These are phyloP conservation scores for Alternaria hordeiaustralica DNA, from an alignment of 2,329 filamentous ascomycete species.

Conservation along the genomic window DNA sequence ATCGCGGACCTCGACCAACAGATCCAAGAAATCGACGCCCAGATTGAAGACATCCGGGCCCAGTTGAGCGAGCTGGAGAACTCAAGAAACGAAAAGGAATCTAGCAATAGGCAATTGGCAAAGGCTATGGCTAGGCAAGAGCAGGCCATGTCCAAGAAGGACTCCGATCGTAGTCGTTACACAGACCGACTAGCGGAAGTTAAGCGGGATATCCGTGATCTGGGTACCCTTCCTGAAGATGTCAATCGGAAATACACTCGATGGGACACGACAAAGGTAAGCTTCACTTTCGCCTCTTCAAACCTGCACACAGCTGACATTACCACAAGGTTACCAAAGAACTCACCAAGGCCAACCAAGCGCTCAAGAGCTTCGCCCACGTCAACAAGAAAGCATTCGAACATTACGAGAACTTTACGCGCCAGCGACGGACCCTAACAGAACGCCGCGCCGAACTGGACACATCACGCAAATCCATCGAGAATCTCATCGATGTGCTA, in stretches of 20 bases:
- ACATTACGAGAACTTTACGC: constrained; percentile 97
- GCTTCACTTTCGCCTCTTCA: not conserved
- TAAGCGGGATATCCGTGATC: constrained; percentile 85
- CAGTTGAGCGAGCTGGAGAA: constrained; percentile 67
- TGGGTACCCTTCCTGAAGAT: constrained; percentile 92
- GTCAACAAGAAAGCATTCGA: constrained; percentile 99
- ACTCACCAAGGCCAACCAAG: constrained; percentile 89
- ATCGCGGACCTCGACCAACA: constrained; percentile 71
- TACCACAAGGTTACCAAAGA: constrained; percentile 52
- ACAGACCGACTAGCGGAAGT: constrained; percentile 80
- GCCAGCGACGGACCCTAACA: constrained; percentile 84
- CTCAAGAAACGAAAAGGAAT: constrained; percentile 67
- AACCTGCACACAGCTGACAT: constrained; percentile 14
- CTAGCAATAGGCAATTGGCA: constrained; percentile 76
- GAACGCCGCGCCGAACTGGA: constrained; percentile 87
- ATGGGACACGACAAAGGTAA: constrained; percentile 77
- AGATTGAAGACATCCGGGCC: constrained; percentile 66
- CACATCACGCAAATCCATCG: constrained; percentile 82
- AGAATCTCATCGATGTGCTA: constrained; percentile 88
- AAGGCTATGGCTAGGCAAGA: constrained; percentile 82
- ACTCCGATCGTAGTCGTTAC: constrained; percentile 84
- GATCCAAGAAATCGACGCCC: constrained; percentile 75
- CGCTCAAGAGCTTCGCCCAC: constrained; percentile 93
- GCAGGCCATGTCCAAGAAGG: constrained; percentile 88
- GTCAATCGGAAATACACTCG: constrained; percentile 90